A percentile compares a stretch with the other conserved stretches of the same genome.
Evolutionary conservation across 2,329 filamentous ascomycete genomes (phyloP).

Genomic region (Aspergillus niger): DNA sequence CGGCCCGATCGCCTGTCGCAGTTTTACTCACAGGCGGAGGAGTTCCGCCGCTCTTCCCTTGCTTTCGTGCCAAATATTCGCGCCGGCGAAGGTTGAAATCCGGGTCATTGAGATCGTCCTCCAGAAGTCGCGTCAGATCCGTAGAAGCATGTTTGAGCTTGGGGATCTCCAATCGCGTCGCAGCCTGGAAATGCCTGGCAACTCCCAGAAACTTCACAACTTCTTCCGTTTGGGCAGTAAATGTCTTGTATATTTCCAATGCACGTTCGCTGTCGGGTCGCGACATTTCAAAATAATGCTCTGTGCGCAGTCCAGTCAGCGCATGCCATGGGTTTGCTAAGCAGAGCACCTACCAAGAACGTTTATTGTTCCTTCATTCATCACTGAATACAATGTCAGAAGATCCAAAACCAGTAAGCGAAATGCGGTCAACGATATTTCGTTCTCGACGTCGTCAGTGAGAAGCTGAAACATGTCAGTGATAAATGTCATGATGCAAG

Average conservation of each 20-base stretch:
- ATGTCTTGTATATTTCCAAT: conserved; percentile 86
- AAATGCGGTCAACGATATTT: conserved; percentile 94
- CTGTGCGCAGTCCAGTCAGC: conserved; percentile 48
- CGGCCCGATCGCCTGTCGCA: conserved; percentile 26
- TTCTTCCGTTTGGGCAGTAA: conserved; percentile 86
- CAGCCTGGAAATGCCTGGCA: conserved; percentile 86
- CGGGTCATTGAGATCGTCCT: conserved; percentile 91
- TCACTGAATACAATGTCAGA: conserved; percentile 84
- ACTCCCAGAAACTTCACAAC: conserved; percentile 88
- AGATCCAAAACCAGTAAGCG: conserved; percentile 87
- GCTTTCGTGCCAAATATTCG: conserved; percentile 87
- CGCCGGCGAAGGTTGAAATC: conserved; percentile 93
- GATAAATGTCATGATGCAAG: not conserved
- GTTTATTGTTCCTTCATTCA: conserved; percentile 97
- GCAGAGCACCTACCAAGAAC: conserved; percentile 69
- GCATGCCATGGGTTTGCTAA: not conserved
- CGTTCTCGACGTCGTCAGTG: conserved; percentile 86
- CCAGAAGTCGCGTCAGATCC: conserved; percentile 81
- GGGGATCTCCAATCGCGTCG: conserved; percentile 89
- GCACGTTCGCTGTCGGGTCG: conserved; percentile 89
- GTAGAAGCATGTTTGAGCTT: conserved; percentile 97
- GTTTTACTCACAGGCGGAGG: conserved; percentile 21
- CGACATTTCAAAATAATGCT: conserved; percentile 98
- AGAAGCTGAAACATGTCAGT: conserved; percentile 64
- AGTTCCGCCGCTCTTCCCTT: conserved; percentile 62